Evolutionary conservation across 1,284 basidiomycete species (phyloP).

Genomic region (Sanghuangporus weigelae): DNA sequence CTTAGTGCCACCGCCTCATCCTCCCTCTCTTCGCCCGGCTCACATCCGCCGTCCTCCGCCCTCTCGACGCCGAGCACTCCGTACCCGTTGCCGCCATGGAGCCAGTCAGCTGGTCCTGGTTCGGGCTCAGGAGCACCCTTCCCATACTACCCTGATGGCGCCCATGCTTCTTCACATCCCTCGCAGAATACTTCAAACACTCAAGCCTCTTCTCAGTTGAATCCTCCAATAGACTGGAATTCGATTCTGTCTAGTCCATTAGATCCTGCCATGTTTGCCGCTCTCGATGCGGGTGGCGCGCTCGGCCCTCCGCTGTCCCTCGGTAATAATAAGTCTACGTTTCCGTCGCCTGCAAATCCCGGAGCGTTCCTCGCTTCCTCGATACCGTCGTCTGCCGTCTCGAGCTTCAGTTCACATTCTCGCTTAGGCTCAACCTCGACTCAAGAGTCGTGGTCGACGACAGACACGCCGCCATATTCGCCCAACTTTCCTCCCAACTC

Average conservation of each 20-base stretch:
- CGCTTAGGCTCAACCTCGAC: not conserved
- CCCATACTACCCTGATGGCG: slow-evolving; percentile 22
- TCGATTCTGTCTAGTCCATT: slow-evolving; percentile 52
- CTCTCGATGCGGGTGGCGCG: slow-evolving; percentile 54
- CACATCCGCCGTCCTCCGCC: slow-evolving; percentile 31
- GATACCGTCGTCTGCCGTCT: slow-evolving; percentile 6
- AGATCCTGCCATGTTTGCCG: slow-evolving; percentile 51
- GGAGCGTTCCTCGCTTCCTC: slow-evolving; percentile 5
- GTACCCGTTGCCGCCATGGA: slow-evolving; percentile 23
- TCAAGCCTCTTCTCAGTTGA: slow-evolving; percentile 11
- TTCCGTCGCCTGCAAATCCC: slow-evolving; percentile 1
- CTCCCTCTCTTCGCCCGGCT: slow-evolving; percentile 31
- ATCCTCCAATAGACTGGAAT: slow-evolving; percentile 42
- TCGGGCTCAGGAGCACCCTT: slow-evolving; percentile 6
- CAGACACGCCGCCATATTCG: slow-evolving; percentile 9
- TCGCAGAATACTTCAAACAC: slow-evolving; percentile 4
- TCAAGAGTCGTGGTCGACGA: slow-evolving; percentile 8
- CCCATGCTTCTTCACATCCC: slow-evolving; percentile 22
- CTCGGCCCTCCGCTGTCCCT: slow-evolving; percentile 27
- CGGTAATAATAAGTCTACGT: slow-evolving; percentile 5
- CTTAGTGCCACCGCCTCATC: slow-evolving; percentile 28
- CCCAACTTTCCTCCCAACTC: slow-evolving; percentile 11
- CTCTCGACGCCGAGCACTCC: slow-evolving; percentile 24
- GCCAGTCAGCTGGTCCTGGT: slow-evolving; percentile 18
- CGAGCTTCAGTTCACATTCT: slow-evolving; percentile 8